Evolutionary conservation across 1,284 basidiomycete species (phyloP).

Genomic region (Trametes sp.): DNA sequence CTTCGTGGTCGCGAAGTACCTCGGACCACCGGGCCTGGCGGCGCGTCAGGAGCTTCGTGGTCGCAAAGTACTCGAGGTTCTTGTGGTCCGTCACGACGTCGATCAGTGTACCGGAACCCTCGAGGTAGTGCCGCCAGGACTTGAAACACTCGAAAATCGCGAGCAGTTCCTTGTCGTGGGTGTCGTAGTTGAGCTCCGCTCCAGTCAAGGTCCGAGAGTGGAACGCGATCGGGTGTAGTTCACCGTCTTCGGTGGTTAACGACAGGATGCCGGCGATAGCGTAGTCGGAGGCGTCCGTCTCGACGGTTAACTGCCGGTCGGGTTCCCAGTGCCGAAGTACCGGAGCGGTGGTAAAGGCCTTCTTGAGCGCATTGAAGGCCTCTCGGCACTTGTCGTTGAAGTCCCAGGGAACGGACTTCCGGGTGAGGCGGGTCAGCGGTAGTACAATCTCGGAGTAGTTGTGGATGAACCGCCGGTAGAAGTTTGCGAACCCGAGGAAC

Average conservation of each 20-base stretch:
- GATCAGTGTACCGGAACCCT: constrained; percentile 10
- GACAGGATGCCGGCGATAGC: constrained; percentile 40
- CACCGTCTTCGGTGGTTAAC: constrained; percentile 31
- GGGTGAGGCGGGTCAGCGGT: constrained; percentile 43
- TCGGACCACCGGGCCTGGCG: constrained; percentile 26
- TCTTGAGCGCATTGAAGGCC: constrained; percentile 12
- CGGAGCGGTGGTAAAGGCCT: constrained; percentile 11
- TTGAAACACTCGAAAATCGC: constrained; percentile 39
- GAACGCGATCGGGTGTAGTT: constrained; percentile 19
- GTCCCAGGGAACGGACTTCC: constrained; percentile 33
- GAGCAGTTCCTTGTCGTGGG: constrained; percentile 48
- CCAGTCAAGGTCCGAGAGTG: constrained; percentile 39
- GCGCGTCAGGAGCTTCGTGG: constrained; percentile 24
- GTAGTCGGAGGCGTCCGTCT: constrained; percentile 27
- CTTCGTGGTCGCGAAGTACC: constrained; percentile 19
- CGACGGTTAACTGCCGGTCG: constrained; percentile 30
- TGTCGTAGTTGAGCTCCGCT: constrained; percentile 45
- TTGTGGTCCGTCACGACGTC: constrained; percentile 16
- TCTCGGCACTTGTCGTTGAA: constrained; percentile 23
- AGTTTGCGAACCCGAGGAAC: constrained; percentile 26
- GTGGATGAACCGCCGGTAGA: constrained; percentile 46
- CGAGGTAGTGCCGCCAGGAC: constrained; percentile 41
- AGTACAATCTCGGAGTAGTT: constrained; percentile 43
- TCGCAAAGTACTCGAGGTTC: constrained; percentile 15
- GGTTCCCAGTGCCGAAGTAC: constrained; percentile 37